Percentiles rank a stretch among this genome's conserved stretches.
Conservation (phyloP, 495 filamentous ascomycete genomes). For the Penicillium angulare region DNA sequence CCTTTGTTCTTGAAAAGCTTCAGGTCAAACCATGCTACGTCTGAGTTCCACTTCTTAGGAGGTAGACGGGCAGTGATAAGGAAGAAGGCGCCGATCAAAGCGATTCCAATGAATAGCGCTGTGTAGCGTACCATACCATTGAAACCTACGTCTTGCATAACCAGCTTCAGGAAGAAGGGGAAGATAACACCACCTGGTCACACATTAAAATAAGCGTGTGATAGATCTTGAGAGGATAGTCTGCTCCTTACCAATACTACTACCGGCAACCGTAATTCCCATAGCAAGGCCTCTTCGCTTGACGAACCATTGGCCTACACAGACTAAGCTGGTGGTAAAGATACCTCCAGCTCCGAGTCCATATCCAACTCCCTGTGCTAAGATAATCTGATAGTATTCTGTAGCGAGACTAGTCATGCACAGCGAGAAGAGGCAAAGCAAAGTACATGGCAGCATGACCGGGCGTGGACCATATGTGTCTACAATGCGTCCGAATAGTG, state of each 20-base stretch:
- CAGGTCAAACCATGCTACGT: constrained; percentile 1
- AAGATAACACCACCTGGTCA: background rate
- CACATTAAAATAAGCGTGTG: background rate
- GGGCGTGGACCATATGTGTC: background rate
- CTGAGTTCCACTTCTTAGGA: constrained; percentile 3
- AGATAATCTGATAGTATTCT: background rate
- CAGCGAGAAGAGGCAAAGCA: background rate
- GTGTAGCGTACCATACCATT: background rate
- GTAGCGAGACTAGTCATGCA: background rate
- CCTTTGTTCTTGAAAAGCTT: constrained; percentile 2
- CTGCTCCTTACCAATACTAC: background rate
- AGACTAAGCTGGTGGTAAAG: background rate
- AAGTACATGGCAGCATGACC: background rate
- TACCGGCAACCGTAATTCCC: background rate
- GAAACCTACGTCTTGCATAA: background rate
- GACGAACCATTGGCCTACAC: background rate
- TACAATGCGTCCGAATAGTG: background rate
- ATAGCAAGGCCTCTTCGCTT: background rate
- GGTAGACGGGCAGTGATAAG: background rate
- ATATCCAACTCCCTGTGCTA: background rate
- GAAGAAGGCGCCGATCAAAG: background rate
- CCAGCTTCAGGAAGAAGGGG: background rate
- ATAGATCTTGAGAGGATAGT: background rate
- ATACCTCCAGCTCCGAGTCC: background rate
- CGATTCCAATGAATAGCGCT: background rate